Percentiles rank a stretch among this genome's conserved stretches.
These are phyloP conservation scores for Pleurostoma richardsiae DNA, from an alignment of 2,329 filamentous ascomycete species.

Conservation along the genomic window DNA sequence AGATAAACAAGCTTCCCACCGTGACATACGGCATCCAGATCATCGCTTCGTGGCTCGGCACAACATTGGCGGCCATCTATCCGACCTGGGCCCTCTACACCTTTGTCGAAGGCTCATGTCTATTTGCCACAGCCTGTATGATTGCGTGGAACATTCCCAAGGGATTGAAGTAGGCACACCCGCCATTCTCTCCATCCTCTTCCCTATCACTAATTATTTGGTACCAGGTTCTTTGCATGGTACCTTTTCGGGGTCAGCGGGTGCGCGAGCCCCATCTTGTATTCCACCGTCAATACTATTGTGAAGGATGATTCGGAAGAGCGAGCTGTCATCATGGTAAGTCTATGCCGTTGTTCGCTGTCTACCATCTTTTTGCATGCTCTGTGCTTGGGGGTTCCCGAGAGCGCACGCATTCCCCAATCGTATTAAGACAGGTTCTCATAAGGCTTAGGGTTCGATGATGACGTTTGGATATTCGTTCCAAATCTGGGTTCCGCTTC, in stretches of 20 bases:
- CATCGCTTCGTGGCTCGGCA: slow-evolving; percentile 41
- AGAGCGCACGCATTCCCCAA: too few species aligned
- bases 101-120: slow-evolving; percentile 28
- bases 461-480: slow-evolving; percentile 41
- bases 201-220: neutral
- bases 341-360: slow-evolving; percentile 2
- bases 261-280: slow-evolving; percentile 34
- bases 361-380: neutral
- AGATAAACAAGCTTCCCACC: slow-evolving; percentile 46
- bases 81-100: slow-evolving; percentile 43
- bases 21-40: slow-evolving; percentile 41
- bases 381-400: too few species aligned
- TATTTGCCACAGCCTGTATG: slow-evolving; percentile 40
- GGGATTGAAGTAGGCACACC: slow-evolving; percentile 31
- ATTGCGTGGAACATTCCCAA: slow-evolving; percentile 44
- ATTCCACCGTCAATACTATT: slow-evolving; percentile 36
- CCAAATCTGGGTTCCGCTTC: slow-evolving; percentile 36
- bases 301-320: slow-evolving; percentile 33
- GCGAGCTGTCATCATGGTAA: slow-evolving; percentile 28
- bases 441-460: slow-evolving; percentile 28
- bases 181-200: neutral
- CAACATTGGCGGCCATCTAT: slow-evolving; percentile 44
- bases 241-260: slow-evolving; percentile 31
- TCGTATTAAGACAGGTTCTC: too few species aligned
- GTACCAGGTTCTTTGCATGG: slow-evolving; percentile 31